Evolutionary conservation across 495 filamentous ascomycete genomes (phyloP).

Genomic region (Hyaloscypha finlandica): DNA sequence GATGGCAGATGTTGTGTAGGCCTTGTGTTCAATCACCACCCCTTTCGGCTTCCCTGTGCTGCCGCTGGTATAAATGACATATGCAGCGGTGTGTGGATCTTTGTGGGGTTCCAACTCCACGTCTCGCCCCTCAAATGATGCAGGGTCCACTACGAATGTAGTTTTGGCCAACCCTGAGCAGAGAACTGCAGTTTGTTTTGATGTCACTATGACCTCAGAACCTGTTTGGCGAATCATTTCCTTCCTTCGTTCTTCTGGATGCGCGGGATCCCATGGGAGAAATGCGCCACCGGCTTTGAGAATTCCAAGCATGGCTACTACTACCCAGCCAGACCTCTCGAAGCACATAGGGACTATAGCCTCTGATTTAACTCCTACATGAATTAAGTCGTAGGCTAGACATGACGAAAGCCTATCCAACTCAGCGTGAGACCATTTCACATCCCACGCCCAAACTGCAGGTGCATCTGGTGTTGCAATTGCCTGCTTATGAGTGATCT

Average conservation of each 20-base stretch:
- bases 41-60: conserved; percentile 53
- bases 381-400: conserved; percentile 9
- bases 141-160: conserved; percentile 30
- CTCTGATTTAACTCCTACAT: conserved; percentile 5
- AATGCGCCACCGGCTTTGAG: conserved; percentile 46
- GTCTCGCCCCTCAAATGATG: no score
- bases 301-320: conserved; percentile 44
- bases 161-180: conserved; percentile 1
- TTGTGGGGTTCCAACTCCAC: neutral
- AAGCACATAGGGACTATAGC: conserved; percentile 35
- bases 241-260: conserved; percentile 12
- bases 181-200: neutral
- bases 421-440: conserved; percentile 35
- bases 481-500: conserved; percentile 45
- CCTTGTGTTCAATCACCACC: conserved; percentile 23
- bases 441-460: conserved; percentile 36
- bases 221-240: neutral
- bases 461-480: conserved; percentile 20
- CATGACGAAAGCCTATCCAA: conserved; percentile 10
- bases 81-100: conserved; percentile 14
- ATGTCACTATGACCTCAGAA: conserved; percentile 9
- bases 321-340: conserved; percentile 46
- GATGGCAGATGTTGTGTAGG: conserved; percentile 27
- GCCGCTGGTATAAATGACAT: conserved; percentile 51
- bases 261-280: conserved; percentile 55